Evolutionary conservation across 805 yeast genomes (phyloP).

Genomic region (Candida ovalis): DNA sequence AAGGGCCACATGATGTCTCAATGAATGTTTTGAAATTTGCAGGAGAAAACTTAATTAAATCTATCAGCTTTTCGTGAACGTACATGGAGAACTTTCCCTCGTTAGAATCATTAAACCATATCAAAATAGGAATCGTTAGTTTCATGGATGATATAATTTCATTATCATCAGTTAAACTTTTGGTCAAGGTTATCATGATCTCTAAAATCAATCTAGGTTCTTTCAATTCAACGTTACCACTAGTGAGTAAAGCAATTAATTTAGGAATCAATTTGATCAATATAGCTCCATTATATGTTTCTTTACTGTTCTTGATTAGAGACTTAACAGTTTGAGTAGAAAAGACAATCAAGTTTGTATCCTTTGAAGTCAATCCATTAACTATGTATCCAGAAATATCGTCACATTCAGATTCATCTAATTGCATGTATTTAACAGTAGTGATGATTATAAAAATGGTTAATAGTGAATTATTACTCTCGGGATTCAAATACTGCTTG

Average conservation of each 20-base stretch:
- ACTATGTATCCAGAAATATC: slow-evolving; percentile 33
- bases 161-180: slow-evolving; percentile 31
- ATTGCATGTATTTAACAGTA: slow-evolving; percentile 31
- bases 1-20: slow-evolving; percentile 31
- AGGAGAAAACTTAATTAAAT: slow-evolving; percentile 42
- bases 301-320: slow-evolving; percentile 36
- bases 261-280: slow-evolving; percentile 45
- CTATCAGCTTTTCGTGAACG: slow-evolving; percentile 43
- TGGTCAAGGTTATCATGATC: slow-evolving; percentile 43
- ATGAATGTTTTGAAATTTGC: slow-evolving; percentile 47
- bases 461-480: slow-evolving; percentile 36
- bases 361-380: slow-evolving; percentile 33
- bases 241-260: slow-evolving; percentile 31
- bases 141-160: slow-evolving; percentile 29
- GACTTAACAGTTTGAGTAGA: slow-evolving; percentile 62
- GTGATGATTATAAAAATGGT: slow-evolving; percentile 43
- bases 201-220: slow-evolving; percentile 45
- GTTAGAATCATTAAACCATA: slow-evolving; percentile 29
- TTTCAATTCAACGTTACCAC: slow-evolving; percentile 10
- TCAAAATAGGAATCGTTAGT: slow-evolving; percentile 27
- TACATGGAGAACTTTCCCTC: slow-evolving; percentile 30
- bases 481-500: slow-evolving; percentile 25
- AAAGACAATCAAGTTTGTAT: slow-evolving; percentile 32
- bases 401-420: slow-evolving; percentile 36
- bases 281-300: slow-evolving; percentile 32